These are phyloP conservation scores for Xylaria hypoxylon DNA, from an alignment of 2,329 filamentous ascomycete species.

Conservation along the genomic window DNA sequence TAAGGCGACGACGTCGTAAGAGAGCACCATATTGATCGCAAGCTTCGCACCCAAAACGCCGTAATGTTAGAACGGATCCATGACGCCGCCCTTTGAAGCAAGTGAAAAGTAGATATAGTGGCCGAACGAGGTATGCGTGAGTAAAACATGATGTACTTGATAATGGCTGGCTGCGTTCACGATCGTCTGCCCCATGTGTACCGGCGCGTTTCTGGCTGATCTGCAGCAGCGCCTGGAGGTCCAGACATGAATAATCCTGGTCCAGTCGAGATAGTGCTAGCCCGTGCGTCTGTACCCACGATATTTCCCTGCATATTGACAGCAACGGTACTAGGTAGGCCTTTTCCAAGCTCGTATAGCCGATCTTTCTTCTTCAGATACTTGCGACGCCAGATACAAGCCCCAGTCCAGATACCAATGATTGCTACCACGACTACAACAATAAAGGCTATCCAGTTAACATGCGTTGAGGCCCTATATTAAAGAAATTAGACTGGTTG, in stretches of 20 bases:
- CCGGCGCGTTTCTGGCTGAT: conserved; percentile 57
- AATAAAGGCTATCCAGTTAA: conserved; percentile 85
- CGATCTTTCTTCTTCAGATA: conserved; percentile 77
- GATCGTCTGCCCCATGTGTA: conserved; percentile 57
- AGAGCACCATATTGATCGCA: conserved; percentile 15
- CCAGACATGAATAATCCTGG: conserved; percentile 56
- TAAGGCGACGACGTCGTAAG: not conserved
- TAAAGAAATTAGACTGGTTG: conserved; percentile 20
- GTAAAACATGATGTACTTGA: conserved; percentile 10
- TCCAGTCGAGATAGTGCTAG: conserved; percentile 46
- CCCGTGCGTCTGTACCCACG: conserved; percentile 46
- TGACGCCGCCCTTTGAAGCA: conserved; percentile 26
- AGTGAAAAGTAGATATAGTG: conserved; percentile 9
- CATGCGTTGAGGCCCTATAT: conserved; percentile 74
- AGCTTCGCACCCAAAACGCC: conserved; percentile 30
- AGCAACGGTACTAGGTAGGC: conserved; percentile 54
- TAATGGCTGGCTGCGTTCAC: conserved; percentile 12
- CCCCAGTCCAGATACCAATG: conserved; percentile 72
- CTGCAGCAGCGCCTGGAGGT: conserved; percentile 46
- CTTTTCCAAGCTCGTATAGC: conserved; percentile 62
- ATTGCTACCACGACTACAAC: conserved; percentile 79
- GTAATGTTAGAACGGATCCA: conserved; percentile 23
- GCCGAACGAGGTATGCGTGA: conserved; percentile 14
- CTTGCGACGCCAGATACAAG: conserved; percentile 77
- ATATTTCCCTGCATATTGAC: conserved; percentile 51